phyloP scores from a whole-genome alignment of 768 basidiomycete genomes.

The Hygrophorus russula region DNA sequence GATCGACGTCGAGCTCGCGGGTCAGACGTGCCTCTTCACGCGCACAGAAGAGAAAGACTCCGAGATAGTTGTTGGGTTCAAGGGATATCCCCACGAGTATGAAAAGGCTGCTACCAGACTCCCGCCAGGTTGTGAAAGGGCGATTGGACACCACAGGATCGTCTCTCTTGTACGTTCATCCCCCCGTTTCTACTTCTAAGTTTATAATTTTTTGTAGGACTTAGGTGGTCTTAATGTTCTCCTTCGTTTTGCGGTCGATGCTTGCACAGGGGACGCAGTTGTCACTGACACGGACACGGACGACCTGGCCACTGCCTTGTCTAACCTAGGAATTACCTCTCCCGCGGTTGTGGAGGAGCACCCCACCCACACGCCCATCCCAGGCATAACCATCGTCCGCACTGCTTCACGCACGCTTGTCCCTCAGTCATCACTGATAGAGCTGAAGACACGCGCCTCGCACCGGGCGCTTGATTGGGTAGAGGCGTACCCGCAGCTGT shows the following conservation, averaged over 20 bases:
- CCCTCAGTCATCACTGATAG: constrained; percentile 24
- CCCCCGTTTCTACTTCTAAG: background rate
- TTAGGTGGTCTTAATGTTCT: constrained; percentile 29
- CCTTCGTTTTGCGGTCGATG: constrained; percentile 31
- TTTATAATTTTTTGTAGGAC: constrained; percentile 17
- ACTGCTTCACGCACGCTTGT: constrained; percentile 16
- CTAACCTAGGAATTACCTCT: background rate
- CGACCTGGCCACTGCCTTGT: background rate
- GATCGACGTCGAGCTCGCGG: constrained; percentile 36
- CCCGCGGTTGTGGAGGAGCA: background rate
- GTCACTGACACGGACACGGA: constrained; percentile 1
- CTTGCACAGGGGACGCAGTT: constrained; percentile 13
- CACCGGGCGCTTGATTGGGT: constrained; percentile 24
- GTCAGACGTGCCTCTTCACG: constrained; percentile 30
- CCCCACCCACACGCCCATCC: background rate
- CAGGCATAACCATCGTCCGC: constrained; percentile 11
- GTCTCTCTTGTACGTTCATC: constrained; percentile 23
- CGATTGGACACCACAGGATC: constrained; percentile 27
- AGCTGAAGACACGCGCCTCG: constrained; percentile 20
- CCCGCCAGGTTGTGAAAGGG: constrained; percentile 19
- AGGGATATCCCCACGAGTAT: constrained; percentile 32
- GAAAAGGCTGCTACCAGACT: constrained; percentile 20
- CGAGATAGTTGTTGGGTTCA: constrained; percentile 7
- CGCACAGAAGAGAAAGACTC: constrained; percentile 19
- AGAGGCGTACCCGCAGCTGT: constrained; percentile 36